phyloP scores from a whole-genome alignment of 495 filamentous ascomycete species.

The Chlorociboria aeruginascens region DNA sequence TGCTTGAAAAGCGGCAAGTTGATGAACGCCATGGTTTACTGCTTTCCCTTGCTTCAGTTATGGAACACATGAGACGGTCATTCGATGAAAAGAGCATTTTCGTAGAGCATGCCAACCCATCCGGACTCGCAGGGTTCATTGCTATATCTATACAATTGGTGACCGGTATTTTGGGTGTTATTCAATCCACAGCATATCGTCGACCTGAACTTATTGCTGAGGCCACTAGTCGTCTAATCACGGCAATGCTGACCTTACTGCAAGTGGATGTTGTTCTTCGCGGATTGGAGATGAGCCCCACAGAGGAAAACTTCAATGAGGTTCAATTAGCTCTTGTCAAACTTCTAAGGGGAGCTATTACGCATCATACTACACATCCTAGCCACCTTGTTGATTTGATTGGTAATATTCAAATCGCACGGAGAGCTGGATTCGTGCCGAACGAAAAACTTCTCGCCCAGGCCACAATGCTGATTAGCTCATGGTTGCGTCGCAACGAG shows the following conservation, averaged over 20 bases:
- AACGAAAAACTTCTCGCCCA: conserved; percentile 23
- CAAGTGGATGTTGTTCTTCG: conserved; percentile 1
- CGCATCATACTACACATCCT: not conserved
- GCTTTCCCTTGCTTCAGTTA: conserved; percentile 37
- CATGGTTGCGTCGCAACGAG: conserved; percentile 35
- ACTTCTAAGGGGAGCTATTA: not conserved
- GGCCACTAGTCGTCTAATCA: conserved; percentile 44
- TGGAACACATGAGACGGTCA: not conserved
- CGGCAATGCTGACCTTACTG: conserved; percentile 17
- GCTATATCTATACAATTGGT: conserved; percentile 11
- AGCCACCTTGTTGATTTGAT: too few relatives aligned
- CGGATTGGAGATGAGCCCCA: not conserved
- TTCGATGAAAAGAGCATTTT: not conserved
- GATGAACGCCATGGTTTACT: conserved; percentile 59
- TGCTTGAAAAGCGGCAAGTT: conserved; percentile 33
- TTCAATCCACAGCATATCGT: conserved; percentile 27
- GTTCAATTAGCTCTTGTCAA: not conserved
- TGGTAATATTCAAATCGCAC: too few relatives aligned
- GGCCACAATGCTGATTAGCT: conserved; percentile 26
- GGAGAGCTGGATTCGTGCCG: conserved; percentile 4
- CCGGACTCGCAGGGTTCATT: not conserved
- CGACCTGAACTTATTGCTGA: conserved; percentile 61
- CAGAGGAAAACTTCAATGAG: not conserved
- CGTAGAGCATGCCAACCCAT: not conserved
- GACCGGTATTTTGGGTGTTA: not conserved